Evolutionary conservation across 2,329 filamentous ascomycete species (phyloP).

Genomic region (Botrytis galanthina): DNA sequence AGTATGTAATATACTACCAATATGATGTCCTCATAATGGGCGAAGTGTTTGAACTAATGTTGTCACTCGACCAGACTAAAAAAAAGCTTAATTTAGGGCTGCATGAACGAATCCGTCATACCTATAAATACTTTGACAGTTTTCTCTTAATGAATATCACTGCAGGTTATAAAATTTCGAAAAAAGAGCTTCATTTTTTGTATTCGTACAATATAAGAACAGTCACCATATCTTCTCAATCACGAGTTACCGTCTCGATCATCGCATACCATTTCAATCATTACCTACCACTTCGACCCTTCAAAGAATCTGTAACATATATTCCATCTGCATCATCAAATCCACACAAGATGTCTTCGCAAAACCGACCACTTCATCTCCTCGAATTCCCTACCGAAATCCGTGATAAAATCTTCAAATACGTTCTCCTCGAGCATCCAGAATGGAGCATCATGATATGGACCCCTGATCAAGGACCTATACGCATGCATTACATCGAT

Average conservation of each 20-base stretch:
- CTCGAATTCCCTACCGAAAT: background rate
- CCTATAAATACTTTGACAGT: background rate
- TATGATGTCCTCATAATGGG: background rate
- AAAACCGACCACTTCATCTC: background rate
- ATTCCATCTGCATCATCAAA: no score
- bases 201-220: no score
- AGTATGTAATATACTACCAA: background rate
- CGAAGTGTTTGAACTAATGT: background rate
- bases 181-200: no score
- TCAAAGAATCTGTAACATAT: no score
- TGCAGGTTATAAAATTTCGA: no score
- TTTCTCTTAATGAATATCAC: background rate
- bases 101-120: background rate
- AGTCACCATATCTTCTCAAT: no score
- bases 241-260: no score
- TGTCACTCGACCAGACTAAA: background rate
- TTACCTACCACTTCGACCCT: no score
- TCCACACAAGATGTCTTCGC: background rate
- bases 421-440: background rate
- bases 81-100: background rate
- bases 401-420: background rate
- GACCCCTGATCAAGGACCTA: background rate
- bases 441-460: background rate
- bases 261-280: no score
- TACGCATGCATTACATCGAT: background rate